Percentiles rank a stretch among this genome's conserved stretches.
phyloP scores from a whole-genome alignment of 2,329 filamentous ascomycete genomes.

The Fusarium gaditjirri region DNA sequence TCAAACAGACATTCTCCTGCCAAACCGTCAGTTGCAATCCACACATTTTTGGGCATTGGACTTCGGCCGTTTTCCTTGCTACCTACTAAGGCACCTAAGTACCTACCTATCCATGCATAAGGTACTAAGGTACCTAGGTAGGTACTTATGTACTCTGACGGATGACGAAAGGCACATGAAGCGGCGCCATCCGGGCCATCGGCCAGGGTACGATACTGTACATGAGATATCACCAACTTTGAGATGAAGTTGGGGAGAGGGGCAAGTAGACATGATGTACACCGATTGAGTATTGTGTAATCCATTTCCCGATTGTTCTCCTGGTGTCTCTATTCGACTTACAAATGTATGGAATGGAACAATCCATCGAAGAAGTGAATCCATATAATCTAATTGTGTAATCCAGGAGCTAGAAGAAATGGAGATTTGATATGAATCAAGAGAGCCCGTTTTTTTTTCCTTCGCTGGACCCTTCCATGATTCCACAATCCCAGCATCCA shows the following conservation, averaged over 20 bases:
- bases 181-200: constrained; percentile 21
- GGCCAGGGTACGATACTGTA: constrained; percentile 6
- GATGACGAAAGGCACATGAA: constrained; percentile 18
- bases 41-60: not conserved
- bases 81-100: not conserved
- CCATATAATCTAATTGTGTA: constrained; percentile 6
- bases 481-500: constrained; percentile 21
- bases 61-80: constrained; percentile 12
- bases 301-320: not conserved
- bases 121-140: not conserved
- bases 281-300: not conserved
- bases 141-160: not conserved
- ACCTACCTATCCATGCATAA: not conserved
- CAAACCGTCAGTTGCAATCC: constrained; percentile 2
- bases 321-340: constrained; percentile 14
- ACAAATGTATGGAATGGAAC: constrained; percentile 29
- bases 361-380: constrained; percentile 11
- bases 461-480: constrained; percentile 27
- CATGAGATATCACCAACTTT: not conserved
- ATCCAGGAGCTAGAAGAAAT: constrained; percentile 12
- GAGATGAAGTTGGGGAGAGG: not conserved
- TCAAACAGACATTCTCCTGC: constrained; percentile 5
- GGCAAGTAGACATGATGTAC: constrained; percentile 18
- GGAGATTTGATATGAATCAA: constrained; percentile 13
- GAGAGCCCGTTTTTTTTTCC: constrained; percentile 27